phyloP scores from a whole-genome alignment of 2,329 filamentous ascomycete genomes.

The Proliferodiscus dingleyae region DNA sequence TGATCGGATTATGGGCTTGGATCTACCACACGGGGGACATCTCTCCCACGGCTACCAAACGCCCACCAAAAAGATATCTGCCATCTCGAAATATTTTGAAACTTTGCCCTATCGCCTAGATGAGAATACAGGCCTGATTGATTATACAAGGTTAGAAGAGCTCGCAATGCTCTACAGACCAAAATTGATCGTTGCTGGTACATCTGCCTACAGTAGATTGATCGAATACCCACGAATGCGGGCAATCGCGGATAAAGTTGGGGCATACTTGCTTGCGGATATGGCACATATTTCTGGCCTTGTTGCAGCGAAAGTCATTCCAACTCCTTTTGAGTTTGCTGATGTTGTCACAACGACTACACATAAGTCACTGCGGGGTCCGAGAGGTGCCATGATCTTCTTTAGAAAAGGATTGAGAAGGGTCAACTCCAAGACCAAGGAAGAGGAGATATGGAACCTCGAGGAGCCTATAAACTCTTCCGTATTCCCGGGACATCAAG shows the following conservation, averaged over 20 bases:
- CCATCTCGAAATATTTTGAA: constrained; percentile 98
- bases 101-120: constrained; percentile 92
- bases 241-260: constrained; percentile 83
- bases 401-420: constrained; percentile 87
- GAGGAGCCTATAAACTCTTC: constrained; percentile 92
- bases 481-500: constrained; percentile 97
- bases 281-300: constrained; percentile 98
- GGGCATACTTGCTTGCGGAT: constrained; percentile 88
- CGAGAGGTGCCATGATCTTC: constrained; percentile 96
- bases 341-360: constrained; percentile 98
- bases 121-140: constrained; percentile 85
- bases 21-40: constrained; percentile 93
- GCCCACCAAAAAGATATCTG: constrained; percentile 91
- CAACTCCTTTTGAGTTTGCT: constrained; percentile 80
- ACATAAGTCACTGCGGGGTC: constrained; percentile 94
- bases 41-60: constrained; percentile 97
- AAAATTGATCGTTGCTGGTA: constrained; percentile 91
- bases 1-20: constrained; percentile 93
- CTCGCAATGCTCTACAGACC: constrained; percentile 85
- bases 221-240: constrained; percentile 95
- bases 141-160: constrained; percentile 89
- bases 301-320: constrained; percentile 85
- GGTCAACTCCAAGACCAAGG: constrained; percentile 78
- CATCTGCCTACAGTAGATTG: constrained; percentile 90
- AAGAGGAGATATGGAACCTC: constrained; percentile 82